Conservation (phyloP, 495 filamentous ascomycete species). For the Aspergillus bridgeri region DNA sequence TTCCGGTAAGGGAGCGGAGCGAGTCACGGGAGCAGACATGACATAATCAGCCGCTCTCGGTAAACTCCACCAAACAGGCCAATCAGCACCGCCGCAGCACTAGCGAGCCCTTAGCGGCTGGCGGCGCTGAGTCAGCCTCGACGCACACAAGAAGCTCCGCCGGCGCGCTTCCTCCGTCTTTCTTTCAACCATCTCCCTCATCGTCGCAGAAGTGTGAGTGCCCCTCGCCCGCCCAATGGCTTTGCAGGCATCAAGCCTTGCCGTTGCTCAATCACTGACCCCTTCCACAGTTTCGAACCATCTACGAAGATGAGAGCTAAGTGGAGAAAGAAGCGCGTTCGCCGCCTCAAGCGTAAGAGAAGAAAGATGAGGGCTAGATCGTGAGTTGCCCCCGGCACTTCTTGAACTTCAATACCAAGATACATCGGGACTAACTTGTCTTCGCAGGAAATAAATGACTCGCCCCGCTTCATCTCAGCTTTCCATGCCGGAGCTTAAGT, state of each 20-base stretch:
- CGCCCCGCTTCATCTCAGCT: constrained; percentile 58
- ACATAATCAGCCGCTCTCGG: constrained; percentile 18
- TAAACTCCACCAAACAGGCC: constrained; percentile 17
- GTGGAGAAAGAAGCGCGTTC: constrained; percentile 99
- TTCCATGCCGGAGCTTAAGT: constrained; percentile 41
- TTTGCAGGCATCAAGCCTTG: constrained; percentile 6
- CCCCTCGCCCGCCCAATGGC: not conserved
- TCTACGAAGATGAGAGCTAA: constrained; percentile 92
- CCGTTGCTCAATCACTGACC: constrained; percentile 20
- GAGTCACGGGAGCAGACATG: not conserved
- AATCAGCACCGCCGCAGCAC: constrained; percentile 15
- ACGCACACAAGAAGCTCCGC: constrained; percentile 45
- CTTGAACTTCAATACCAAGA: not conserved
- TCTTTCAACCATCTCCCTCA: constrained; percentile 52
- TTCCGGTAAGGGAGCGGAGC: too few relatives aligned
- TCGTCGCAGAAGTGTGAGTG: constrained; percentile 53
- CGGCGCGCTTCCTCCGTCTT: constrained; percentile 35
- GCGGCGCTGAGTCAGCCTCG: constrained; percentile 43
- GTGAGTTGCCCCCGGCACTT: constrained; percentile 50
- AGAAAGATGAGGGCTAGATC: constrained; percentile 96
- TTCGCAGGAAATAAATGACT: constrained; percentile 71
- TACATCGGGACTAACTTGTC: constrained; percentile 23
- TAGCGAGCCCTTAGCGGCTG: constrained; percentile 41
- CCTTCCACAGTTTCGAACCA: constrained; percentile 26
- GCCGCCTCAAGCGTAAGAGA: constrained; percentile 96